These are phyloP conservation scores for Casuarina equisetifolia DNA, from an alignment of 306 rosid genomes.

Conservation along the genomic window DNA sequence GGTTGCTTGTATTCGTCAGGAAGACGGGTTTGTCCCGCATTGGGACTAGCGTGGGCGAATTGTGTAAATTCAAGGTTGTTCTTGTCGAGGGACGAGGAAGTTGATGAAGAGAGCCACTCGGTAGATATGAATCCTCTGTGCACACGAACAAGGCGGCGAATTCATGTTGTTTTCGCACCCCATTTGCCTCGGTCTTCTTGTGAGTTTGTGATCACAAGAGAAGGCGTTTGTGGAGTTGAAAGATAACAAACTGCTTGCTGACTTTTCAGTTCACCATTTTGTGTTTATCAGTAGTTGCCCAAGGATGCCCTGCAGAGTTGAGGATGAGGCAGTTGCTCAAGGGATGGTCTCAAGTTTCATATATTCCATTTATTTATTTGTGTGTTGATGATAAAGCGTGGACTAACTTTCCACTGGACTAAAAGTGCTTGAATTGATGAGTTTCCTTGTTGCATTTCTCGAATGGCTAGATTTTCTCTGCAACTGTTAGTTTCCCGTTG, in stretches of 20 bases:
- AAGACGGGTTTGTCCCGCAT: constrained; percentile 72
- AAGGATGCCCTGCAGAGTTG: too few species aligned
- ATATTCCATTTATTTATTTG: too few species aligned
- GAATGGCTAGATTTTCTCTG: too few species aligned
- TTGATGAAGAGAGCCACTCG: constrained; percentile 21
- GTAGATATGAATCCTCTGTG: constrained; percentile 9
- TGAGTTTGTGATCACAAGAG: constrained; percentile 38
- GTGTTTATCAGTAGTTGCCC: too few species aligned
- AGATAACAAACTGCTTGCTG: background rate
- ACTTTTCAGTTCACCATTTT: too few species aligned
- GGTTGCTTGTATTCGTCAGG: constrained; percentile 51
- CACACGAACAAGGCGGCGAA: constrained; percentile 41
- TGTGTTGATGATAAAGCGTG: too few species aligned
- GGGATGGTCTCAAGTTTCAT: too few species aligned
- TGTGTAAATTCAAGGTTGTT: constrained; percentile 85
- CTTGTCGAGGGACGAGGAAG: constrained; percentile 51
- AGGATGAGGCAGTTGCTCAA: too few species aligned
- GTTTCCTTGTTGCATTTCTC: too few species aligned
- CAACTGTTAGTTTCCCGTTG: too few species aligned
- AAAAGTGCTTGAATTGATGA: too few species aligned
- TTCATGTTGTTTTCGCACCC: constrained; percentile 78
- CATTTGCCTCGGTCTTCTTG: constrained; percentile 63
- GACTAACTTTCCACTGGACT: too few species aligned
- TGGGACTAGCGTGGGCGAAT: constrained; percentile 87
- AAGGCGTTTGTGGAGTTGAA: constrained; percentile 46